Evolutionary conservation across 140 eudicot species (phyloP), one percentile per base, ranked within the genome.

Genomic region (Cichorium intybus): DNA sequence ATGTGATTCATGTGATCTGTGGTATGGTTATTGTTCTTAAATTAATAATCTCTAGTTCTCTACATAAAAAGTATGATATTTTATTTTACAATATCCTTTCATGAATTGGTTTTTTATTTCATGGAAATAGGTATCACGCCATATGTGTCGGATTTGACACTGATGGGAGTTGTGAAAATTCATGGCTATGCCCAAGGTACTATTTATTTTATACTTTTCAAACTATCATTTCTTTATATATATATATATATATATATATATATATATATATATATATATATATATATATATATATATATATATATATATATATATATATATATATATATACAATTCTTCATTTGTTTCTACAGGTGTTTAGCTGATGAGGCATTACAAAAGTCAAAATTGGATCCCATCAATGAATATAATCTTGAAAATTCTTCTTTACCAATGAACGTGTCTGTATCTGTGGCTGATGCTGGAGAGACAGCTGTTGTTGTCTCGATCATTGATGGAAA

Each of bases 151-250:
- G 95, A 62, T 93, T 93, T 79, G 96, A 93, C 77, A 48, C 99
- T 48, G 96, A 93, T 41, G 95, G 83, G 62, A 75, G 84, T 62
- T 83, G 82, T 68, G 95, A 88, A 59, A 69, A 74, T 72, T 85
- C 96, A 46, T 93, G 99, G 99, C 65, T 85, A 56, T 93, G 99
- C 69, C 95, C 96, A 56, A 85, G 95, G 99, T 92, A 88, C 69
- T 50, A 39, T 53, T 55, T 48, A 24, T 33, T 17, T 16, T 53
- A 34, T 39, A 24, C 37, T 56, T 39, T 28, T 8, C 21, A 24
- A 22, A 21, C 28, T 43, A 52, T 55, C 63, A 51, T 58, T 28
- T 77, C 43, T n/a, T 63, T 68, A 23, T 35, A 46, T 53, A 62
- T 22, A 23, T 68, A 60, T 8, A 34, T 34, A 6, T 34, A 34